These are phyloP conservation scores for Rhynchosporium agropyri DNA, from an alignment of 2,329 filamentous ascomycete species.

Conservation along the genomic window DNA sequence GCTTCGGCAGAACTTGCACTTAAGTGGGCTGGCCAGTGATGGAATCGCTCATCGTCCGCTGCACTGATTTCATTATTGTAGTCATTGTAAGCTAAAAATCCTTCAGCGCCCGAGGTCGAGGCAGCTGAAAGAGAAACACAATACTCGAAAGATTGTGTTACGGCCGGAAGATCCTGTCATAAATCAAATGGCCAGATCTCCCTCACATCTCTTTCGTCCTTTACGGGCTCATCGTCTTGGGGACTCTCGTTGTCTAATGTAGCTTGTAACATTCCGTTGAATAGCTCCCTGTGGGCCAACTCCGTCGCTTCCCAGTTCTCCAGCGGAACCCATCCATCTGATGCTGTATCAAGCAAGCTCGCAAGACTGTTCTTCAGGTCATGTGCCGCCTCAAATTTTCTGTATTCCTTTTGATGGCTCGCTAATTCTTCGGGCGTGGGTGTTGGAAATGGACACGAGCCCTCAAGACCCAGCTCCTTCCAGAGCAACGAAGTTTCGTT, in stretches of 20 bases:
- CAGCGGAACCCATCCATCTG: constrained; percentile 34
- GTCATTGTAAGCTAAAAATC: neutral
- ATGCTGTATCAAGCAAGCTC: constrained; percentile 21
- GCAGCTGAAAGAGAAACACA: neutral
- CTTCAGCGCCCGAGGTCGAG: neutral
- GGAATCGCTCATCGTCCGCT: neutral
- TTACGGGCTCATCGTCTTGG: constrained; percentile 15
- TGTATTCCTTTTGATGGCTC: constrained; percentile 25
- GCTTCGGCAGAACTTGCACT: neutral
- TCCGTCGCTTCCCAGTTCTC: constrained; percentile 32
- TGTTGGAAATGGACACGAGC: constrained; percentile 38
- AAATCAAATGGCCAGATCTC: constrained; percentile 15
- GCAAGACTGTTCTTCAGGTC: constrained; percentile 27
- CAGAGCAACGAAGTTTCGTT: constrained; percentile 45
- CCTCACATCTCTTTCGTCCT: constrained; percentile 10
- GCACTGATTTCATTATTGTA: neutral
- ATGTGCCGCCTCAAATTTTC: constrained; percentile 30
- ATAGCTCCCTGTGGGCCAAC: constrained; percentile 13
- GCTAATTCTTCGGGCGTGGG: constrained; percentile 29
- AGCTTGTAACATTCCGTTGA: constrained; percentile 15
- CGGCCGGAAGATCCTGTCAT: constrained; percentile 6
- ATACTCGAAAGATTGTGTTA: neutral
- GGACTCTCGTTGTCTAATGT: constrained; percentile 11
- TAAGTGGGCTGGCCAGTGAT: neutral
- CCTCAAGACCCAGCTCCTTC: constrained; percentile 45